phyloP scores from a whole-genome alignment of 1,139 yeast species.

The Blastobotrys arbuscula region DNA sequence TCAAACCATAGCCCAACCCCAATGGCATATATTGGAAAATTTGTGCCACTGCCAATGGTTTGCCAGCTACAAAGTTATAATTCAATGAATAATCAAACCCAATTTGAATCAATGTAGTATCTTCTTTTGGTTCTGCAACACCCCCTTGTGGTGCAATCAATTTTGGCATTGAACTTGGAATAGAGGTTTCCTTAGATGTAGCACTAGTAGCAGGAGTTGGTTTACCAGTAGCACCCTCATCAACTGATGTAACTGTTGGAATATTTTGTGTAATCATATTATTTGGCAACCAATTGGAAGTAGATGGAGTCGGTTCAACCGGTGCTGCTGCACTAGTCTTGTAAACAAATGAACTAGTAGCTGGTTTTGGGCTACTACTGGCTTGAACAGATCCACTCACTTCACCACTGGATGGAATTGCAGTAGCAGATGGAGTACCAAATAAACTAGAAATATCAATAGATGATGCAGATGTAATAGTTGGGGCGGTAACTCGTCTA shows the following conservation, averaged over 20 bases:
- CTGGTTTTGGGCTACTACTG: not conserved
- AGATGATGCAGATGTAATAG: constrained; percentile 13
- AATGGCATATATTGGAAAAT: constrained; percentile 38
- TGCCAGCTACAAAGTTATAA: constrained; percentile 38
- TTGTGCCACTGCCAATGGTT: constrained; percentile 41
- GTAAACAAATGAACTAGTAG: not conserved
- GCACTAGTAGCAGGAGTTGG: constrained; percentile 9
- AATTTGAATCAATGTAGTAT: constrained; percentile 33
- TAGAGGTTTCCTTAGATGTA: constrained; percentile 10
- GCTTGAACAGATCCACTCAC: not conserved
- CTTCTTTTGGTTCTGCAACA: constrained; percentile 28
- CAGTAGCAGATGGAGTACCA: constrained; percentile 12
- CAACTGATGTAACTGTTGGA: constrained; percentile 18
- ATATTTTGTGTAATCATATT: constrained; percentile 26
- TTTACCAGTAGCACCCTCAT: not conserved
- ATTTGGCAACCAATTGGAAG: constrained; percentile 33
- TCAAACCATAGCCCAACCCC: constrained; percentile 37
- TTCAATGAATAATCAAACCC: constrained; percentile 39
- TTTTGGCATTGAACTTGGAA: constrained; percentile 34
- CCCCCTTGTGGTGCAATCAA: constrained; percentile 37
- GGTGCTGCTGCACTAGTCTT: not conserved
- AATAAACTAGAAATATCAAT: constrained; percentile 14
- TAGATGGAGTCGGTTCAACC: not conserved
- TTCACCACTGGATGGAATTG: not conserved
- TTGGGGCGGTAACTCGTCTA: constrained; percentile 14